These are phyloP conservation scores for Diplodia mutila DNA, from an alignment of 2,329 filamentous ascomycete species.

Conservation along the genomic window DNA sequence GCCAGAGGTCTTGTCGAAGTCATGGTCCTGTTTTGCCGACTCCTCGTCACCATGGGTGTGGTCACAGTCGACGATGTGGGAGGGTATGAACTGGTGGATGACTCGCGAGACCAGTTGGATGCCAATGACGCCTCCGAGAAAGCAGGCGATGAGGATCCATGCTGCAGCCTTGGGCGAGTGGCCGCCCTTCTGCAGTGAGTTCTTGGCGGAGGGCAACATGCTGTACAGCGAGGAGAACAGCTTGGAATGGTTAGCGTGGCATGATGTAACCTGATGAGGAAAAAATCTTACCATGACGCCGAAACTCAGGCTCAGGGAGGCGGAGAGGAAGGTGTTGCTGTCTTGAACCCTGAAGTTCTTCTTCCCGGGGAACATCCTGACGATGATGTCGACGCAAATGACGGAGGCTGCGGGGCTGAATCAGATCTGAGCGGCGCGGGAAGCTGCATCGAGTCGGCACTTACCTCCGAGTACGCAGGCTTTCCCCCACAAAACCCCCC, in stretches of 20 bases:
- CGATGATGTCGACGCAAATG: constrained; percentile 81
- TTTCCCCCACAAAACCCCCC: constrained; percentile 27
- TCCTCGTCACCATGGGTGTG: constrained; percentile 65
- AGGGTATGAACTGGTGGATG: constrained; percentile 74
- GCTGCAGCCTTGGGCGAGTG: constrained; percentile 69
- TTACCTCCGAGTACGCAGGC: constrained; percentile 46
- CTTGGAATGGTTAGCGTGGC: constrained; percentile 50
- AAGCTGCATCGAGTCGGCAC: constrained; percentile 10
- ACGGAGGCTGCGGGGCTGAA: constrained; percentile 64
- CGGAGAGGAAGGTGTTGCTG: constrained; percentile 84
- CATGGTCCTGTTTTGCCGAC: constrained; percentile 35
- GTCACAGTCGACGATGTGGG: constrained; percentile 80
- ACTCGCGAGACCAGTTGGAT: constrained; percentile 75
- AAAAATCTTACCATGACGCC: constrained; percentile 77
- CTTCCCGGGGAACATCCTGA: constrained; percentile 73
- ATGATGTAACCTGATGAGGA: constrained; percentile 24
- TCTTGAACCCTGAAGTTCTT: constrained; percentile 84
- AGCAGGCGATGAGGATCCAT: constrained; percentile 69
- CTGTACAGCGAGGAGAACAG: constrained; percentile 90
- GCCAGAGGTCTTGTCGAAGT: constrained; percentile 10
- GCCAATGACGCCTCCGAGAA: constrained; percentile 72
- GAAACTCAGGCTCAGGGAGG: constrained; percentile 88
- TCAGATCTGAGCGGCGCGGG: constrained; percentile 18
- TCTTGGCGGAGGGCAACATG: constrained; percentile 86
- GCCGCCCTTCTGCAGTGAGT: constrained; percentile 72